These are phyloP conservation scores for Tolypocladium sp. DNA, from an alignment of 2,329 filamentous ascomycete genomes.

Conservation along the genomic window DNA sequence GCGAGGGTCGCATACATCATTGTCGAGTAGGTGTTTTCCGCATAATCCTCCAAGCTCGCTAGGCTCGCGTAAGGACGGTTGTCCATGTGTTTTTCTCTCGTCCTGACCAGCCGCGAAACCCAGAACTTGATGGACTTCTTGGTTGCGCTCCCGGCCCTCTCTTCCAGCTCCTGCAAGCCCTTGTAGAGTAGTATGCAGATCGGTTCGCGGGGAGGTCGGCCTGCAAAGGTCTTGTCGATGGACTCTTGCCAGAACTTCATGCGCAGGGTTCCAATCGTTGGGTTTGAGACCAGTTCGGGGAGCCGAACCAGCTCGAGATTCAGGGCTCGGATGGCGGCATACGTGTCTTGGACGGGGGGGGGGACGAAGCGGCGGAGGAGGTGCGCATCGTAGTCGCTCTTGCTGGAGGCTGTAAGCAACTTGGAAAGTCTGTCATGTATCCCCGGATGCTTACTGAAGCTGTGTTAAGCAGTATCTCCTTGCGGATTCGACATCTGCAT, in stretches of 20 bases:
- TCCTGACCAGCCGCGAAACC: conserved; percentile 68
- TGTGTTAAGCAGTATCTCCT: conserved; percentile 45
- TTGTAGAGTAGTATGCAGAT: conserved; percentile 76
- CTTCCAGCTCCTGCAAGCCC: conserved; percentile 55
- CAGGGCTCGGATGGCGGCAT: conserved; percentile 82
- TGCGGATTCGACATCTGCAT: conserved; percentile 42
- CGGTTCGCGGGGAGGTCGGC: conserved; percentile 77
- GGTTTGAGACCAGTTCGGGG: conserved; percentile 80
- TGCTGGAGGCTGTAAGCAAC: conserved; percentile 38
- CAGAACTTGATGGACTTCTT: conserved; percentile 56
- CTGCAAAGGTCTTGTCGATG: conserved; percentile 67
- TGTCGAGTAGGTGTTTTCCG: conserved; percentile 90
- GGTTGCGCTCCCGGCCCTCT: conserved; percentile 28
- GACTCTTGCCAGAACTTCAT: conserved; percentile 94
- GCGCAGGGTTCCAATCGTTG: conserved; percentile 79
- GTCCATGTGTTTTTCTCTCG: conserved; percentile 72
- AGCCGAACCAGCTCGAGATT: conserved; percentile 89
- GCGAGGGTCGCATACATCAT: conserved; percentile 83
- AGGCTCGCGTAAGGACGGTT: conserved; percentile 74
- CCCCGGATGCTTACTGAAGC: conserved; percentile 30
- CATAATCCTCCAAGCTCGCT: conserved; percentile 72
- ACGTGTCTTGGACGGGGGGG: conserved; percentile 63
- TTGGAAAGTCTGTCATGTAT: fast-evolving
- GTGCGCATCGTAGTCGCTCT: conserved; percentile 83
- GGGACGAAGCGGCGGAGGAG: conserved; percentile 81